Evolutionary conservation across 192 early-diverging fungal genomes (phyloP).

Genomic region (Geranomyces variabilis): DNA sequence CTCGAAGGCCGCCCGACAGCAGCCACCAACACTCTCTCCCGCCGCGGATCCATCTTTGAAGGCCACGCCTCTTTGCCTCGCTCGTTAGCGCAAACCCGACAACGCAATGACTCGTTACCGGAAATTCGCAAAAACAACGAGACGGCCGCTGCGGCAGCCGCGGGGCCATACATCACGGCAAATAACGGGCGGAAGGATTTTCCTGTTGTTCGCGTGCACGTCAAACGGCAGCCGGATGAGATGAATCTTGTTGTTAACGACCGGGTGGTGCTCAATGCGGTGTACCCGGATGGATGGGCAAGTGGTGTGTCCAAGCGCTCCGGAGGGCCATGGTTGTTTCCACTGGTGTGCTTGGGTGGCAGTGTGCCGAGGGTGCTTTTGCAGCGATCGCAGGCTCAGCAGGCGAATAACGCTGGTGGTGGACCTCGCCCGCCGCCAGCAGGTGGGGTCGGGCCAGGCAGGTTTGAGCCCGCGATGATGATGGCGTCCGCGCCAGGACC

Average conservation of each 20-base stretch:
- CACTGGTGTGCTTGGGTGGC: slow-evolving; percentile 45
- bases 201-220: slow-evolving; percentile 37
- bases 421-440: too few species aligned
- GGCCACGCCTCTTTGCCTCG: slow-evolving; percentile 22
- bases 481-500: too few species aligned
- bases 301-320: slow-evolving; percentile 43
- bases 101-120: background rate
- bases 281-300: slow-evolving; percentile 48
- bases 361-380: slow-evolving; percentile 41
- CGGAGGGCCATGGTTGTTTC: slow-evolving; percentile 48
- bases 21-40: background rate
- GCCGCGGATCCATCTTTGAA: background rate
- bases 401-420: too few species aligned
- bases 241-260: slow-evolving; percentile 43
- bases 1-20: background rate
- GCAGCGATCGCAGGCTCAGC: background rate
- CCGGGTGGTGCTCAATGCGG: slow-evolving; percentile 34
- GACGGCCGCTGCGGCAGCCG: slow-evolving; percentile 4
- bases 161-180: slow-evolving; percentile 28
- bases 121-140: slow-evolving; percentile 9
- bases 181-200: slow-evolving; percentile 42
- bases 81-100: background rate
- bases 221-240: slow-evolving; percentile 38
- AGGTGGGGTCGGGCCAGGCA: background rate
- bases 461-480: too few species aligned